Conservation (phyloP, 805 yeast genomes). For the Suhomyces sp. region DNA sequence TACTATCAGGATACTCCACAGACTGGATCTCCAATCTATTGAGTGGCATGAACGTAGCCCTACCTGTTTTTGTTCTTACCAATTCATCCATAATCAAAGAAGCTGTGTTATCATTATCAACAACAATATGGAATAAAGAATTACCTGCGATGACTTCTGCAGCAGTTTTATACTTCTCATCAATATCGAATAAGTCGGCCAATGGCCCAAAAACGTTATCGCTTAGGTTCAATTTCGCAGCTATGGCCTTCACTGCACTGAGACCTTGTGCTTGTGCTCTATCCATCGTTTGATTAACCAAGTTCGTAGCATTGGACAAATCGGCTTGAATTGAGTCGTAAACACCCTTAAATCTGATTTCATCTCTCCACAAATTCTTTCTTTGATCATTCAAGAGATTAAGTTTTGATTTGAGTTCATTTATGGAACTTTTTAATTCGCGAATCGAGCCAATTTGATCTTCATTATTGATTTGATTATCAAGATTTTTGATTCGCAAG, state of each 20-base stretch:
- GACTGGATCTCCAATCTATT: slow-evolving; percentile 54
- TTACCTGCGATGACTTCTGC: slow-evolving; percentile 89
- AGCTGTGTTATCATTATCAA: slow-evolving; percentile 84
- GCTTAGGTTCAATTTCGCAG: slow-evolving; percentile 55
- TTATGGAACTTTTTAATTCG: slow-evolving; percentile 30
- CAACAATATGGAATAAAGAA: slow-evolving; percentile 83
- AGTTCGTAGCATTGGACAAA: slow-evolving; percentile 54
- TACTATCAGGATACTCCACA: slow-evolving; percentile 57
- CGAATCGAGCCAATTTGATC: slow-evolving; percentile 10
- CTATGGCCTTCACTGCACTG: slow-evolving; percentile 63
- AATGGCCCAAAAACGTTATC: slow-evolving; percentile 76
- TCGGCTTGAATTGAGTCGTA: slow-evolving; percentile 56
- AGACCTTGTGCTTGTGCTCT: slow-evolving; percentile 69
- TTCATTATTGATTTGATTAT: slow-evolving; percentile 21
- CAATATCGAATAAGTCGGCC: slow-evolving; percentile 78
- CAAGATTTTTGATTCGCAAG: slow-evolving; percentile 15
- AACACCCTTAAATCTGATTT: slow-evolving; percentile 60
- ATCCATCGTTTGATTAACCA: slow-evolving; percentile 72
- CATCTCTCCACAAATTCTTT: slow-evolving; percentile 76
- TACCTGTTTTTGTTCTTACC: slow-evolving; percentile 65
- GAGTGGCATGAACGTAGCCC: slow-evolving; percentile 89
- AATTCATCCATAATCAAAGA: slow-evolving; percentile 74
- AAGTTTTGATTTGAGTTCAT: slow-evolving; percentile 43
- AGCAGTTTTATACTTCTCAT: slow-evolving; percentile 79
- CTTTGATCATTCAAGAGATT: slow-evolving; percentile 59